Evolutionary conservation across 1,139 yeast species (phyloP).

Genomic region (Nadsonia commutata): DNA sequence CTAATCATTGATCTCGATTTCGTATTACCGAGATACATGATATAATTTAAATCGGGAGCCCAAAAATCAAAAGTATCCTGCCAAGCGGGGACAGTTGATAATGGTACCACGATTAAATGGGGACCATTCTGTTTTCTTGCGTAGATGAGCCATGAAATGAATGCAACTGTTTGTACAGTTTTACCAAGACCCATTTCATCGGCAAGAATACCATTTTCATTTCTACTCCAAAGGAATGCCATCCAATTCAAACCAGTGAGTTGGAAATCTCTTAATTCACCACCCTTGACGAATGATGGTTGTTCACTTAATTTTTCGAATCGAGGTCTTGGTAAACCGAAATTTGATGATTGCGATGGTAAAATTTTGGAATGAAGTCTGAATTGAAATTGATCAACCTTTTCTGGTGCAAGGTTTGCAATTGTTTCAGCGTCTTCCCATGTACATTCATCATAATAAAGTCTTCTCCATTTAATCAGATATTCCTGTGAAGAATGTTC

Average conservation of each 20-base stretch:
- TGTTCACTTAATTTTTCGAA: slow-evolving; percentile 79
- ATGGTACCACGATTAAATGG: slow-evolving; percentile 87
- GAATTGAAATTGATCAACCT: slow-evolving; percentile 70
- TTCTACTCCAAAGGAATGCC: slow-evolving; percentile 97
- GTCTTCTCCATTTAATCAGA: slow-evolving; percentile 83
- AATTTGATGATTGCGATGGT: slow-evolving; percentile 31
- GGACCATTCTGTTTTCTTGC: slow-evolving; percentile 97
- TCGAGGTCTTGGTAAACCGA: slow-evolving; percentile 41
- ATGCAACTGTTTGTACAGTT: slow-evolving; percentile 93
- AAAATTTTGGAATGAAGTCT: slow-evolving; percentile 76
- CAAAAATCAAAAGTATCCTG: slow-evolving; percentile 96
- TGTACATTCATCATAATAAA: slow-evolving; percentile 89
- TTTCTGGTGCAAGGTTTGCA: slow-evolving; percentile 70
- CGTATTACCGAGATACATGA: slow-evolving; percentile 86
- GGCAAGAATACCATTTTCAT: slow-evolving; percentile 93
- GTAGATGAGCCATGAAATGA: slow-evolving; percentile 84
- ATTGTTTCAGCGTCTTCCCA: slow-evolving; percentile 93
- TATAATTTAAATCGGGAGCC: slow-evolving; percentile 92
- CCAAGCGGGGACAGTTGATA: slow-evolving; percentile 97
- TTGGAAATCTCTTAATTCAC: slow-evolving; percentile 92
- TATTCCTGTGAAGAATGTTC: slow-evolving; percentile 52
- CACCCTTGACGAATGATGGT: slow-evolving; percentile 81
- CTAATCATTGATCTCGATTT: slow-evolving; percentile 71
- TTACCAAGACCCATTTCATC: slow-evolving; percentile 99
- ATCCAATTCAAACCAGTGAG: slow-evolving; percentile 97